Conservation (phyloP, 129 eudicot genomes). For the Tagetes patula region DNA sequence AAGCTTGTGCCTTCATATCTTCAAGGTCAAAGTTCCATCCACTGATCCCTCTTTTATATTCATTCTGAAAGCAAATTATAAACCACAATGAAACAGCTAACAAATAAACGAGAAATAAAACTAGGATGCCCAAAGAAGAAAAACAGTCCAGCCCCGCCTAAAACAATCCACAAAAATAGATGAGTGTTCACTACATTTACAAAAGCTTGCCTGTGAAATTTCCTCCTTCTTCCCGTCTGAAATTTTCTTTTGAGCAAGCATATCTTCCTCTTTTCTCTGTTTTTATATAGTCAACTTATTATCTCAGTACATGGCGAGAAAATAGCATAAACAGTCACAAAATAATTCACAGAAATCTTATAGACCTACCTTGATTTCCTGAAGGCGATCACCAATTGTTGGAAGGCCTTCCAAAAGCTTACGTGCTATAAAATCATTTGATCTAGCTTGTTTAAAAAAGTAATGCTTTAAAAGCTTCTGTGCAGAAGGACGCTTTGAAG, state of each 20-base stretch:
- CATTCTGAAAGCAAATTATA: constrained; percentile 56
- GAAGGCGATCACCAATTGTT: constrained; percentile 83
- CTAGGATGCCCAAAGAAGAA: background rate
- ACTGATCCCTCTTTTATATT: constrained; percentile 97
- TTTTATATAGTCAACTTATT: constrained; percentile 14
- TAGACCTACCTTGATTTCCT: constrained; percentile 65
- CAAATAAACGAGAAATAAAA: background rate
- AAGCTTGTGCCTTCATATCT: constrained; percentile 97
- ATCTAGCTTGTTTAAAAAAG: constrained; percentile 45
- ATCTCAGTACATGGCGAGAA: constrained; percentile 17
- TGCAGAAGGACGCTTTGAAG: constrained; percentile 42
- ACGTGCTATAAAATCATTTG: constrained; percentile 46
- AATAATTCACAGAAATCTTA: background rate
- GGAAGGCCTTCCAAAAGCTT: constrained; percentile 63
- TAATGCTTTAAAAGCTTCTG: constrained; percentile 42
- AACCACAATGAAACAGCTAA: constrained; percentile 21
- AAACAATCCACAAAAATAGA: background rate
- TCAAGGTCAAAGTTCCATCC: constrained; percentile 96
- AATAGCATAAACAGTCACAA: constrained; percentile 15
- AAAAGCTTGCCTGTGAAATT: constrained; percentile 83
- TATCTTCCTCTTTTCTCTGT: constrained; percentile 92
- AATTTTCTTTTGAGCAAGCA: constrained; percentile 97
- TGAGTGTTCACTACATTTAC: constrained; percentile 15
- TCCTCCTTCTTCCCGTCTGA: constrained; percentile 97
- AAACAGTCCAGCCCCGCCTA: constrained; percentile 4